Evolutionary conservation across 768 basidiomycete genomes (phyloP).

Genomic region (Amanita thiersii): DNA sequence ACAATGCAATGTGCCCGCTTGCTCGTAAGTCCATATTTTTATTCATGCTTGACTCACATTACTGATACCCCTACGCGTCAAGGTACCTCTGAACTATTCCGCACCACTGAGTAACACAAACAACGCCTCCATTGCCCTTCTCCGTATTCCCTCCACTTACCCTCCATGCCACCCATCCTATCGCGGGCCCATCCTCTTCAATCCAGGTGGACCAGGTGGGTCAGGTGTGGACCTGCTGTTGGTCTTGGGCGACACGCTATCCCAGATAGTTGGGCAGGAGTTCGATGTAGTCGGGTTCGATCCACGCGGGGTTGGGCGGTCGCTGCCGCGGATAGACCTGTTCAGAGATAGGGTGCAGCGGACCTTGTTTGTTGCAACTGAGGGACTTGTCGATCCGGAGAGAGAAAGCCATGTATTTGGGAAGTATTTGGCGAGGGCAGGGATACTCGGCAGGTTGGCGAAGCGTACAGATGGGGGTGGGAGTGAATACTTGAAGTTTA

Average conservation of each 20-base stretch:
- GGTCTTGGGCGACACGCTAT: slow-evolving; percentile 16
- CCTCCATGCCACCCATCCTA: slow-evolving; percentile 20
- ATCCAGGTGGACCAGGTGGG: slow-evolving; percentile 41
- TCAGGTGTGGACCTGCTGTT: slow-evolving; percentile 27
- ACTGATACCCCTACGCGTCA: too few relatives aligned
- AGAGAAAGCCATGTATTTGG: too few relatives aligned
- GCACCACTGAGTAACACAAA: slow-evolving; percentile 22
- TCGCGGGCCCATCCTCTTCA: slow-evolving; percentile 36
- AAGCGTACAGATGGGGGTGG: too few relatives aligned
- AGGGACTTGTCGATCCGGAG: too few relatives aligned
- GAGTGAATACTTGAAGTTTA: slow-evolving; percentile 22
- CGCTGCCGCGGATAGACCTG: too few relatives aligned
- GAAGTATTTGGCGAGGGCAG: too few relatives aligned
- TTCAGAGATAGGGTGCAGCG: too few relatives aligned
- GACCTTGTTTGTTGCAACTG: too few relatives aligned
- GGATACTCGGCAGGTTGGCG: slow-evolving; percentile 18
- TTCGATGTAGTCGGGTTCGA: slow-evolving; percentile 42
- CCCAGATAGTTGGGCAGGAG: slow-evolving; percentile 27
- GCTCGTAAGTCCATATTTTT: not conserved
- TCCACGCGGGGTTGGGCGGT: too few relatives aligned
- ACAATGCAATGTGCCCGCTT: not conserved
- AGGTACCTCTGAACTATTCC: slow-evolving; percentile 41
- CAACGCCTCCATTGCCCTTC: slow-evolving; percentile 33
- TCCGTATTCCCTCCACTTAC: slow-evolving; percentile 28
- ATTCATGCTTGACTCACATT: not conserved